Base-by-base conservation (phyloP, 1,139 yeast species). In the Groenewaldozyma auringiensis region DNA sequence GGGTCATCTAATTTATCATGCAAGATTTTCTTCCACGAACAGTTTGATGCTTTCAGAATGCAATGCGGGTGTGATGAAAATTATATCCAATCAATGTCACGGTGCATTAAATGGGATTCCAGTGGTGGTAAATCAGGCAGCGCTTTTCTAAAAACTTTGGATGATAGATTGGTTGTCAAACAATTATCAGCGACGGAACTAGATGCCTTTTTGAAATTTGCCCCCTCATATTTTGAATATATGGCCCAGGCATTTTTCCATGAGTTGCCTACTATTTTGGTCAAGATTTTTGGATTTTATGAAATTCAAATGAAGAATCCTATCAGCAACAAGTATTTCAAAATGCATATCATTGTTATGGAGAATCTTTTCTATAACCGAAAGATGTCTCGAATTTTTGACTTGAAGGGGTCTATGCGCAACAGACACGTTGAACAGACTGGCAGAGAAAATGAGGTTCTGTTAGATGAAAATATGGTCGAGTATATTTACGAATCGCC, bases 81-180 rank as follows among this genome's bases (percentile, higher is more conserved):
- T 53, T 92, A 83, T 55, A 78, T 92, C 37, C 96, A 88, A 62
- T 87, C 96, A 63, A 74, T 94, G 47, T 82, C 96, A 13, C 69
- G 98, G 51, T 92, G 99, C 66, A 78, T 88, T 29, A 86, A 88
- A 61, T 94, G 97, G 97, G 92, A 92, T 58, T 83, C 95, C 0
- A 78, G 83, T 40, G 99, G 99, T 34, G 99, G 99, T 37, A 92
- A 92, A 62, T 85, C 95, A 63, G 97, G 97, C 0, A 85, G 96
- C 2, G 87, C 88, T 17, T 94, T 94, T 64, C 70, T 94, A 64
- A 94, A 92, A 60, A 94, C 98, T 59, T 50, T 86, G 44, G 98
- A 94, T 65, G 87, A 89, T 59, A 69, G 97, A 49, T 79, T 89
- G 53, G 86, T 94, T 45, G 81, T 94, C 39, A 94, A 94, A 62